Conservation (phyloP, 345 rosid species). For the Gossypium raimondii region DNA sequence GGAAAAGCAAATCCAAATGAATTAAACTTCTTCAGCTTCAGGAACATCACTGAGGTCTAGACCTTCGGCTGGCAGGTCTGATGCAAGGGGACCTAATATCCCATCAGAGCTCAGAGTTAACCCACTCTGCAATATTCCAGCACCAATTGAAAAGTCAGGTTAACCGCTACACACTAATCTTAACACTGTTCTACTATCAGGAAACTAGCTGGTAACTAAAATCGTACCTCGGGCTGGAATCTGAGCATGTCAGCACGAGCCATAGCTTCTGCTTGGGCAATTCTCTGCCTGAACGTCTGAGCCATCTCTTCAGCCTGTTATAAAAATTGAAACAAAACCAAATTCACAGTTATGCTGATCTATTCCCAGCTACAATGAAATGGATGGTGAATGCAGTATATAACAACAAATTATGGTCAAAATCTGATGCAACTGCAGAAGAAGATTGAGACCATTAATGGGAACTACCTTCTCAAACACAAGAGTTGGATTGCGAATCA, state of each 20-base stretch:
- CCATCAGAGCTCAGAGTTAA: slow-evolving; percentile 74
- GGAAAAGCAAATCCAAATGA: background rate
- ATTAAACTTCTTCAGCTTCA: slow-evolving; percentile 26
- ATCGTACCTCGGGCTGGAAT: slow-evolving; percentile 87
- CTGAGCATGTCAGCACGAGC: slow-evolving; percentile 98
- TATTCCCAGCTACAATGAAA: background rate
- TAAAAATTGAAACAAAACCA: background rate
- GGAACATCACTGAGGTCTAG: slow-evolving; percentile 62
- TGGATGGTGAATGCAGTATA: too few relatives aligned
- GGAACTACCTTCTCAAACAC: slow-evolving; percentile 87
- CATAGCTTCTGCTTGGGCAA: slow-evolving; percentile 99
- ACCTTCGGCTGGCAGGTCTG: slow-evolving; percentile 79
- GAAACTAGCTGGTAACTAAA: background rate
- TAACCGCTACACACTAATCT: background rate
- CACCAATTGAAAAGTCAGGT: background rate
- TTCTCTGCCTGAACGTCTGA: slow-evolving; percentile 93
- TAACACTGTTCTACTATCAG: background rate
- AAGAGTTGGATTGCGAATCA: slow-evolving; percentile 96
- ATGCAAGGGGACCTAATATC: slow-evolving; percentile 58
- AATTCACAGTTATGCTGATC: background rate
- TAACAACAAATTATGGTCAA: background rate
- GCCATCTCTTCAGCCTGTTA: slow-evolving; percentile 98
- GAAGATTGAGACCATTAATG: background rate
- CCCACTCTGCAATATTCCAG: slow-evolving; percentile 56
- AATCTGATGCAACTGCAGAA: background rate